Conservation (phyloP, 495 filamentous ascomycete species). For the Hypomontagnella submonticulosa region DNA sequence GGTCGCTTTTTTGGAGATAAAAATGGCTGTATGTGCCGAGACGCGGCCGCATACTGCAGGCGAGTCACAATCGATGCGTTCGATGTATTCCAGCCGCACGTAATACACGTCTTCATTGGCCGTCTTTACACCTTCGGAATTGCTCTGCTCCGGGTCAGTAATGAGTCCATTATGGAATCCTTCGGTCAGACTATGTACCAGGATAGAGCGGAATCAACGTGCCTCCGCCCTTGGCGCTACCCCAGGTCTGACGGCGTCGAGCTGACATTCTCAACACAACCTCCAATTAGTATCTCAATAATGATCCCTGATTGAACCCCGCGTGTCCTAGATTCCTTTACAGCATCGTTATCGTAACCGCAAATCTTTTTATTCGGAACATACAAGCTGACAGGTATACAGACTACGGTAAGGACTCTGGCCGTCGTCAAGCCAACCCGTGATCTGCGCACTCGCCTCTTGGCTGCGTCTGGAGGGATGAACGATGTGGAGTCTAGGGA, state of each 20-base stretch:
- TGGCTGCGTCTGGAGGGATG: slow-evolving; percentile 78
- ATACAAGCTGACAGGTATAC: slow-evolving; percentile 24
- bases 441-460: slow-evolving; percentile 80
- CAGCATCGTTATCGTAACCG: slow-evolving; percentile 2
- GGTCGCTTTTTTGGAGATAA: slow-evolving; percentile 10
- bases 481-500: slow-evolving; percentile 80
- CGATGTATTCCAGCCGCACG: slow-evolving; percentile 28
- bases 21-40: slow-evolving; percentile 10
- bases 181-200: slow-evolving; percentile 27
- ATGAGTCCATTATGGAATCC: slow-evolving; percentile 17
- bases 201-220: slow-evolving; percentile 12
- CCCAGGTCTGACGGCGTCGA: slow-evolving; percentile 31
- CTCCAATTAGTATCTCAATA: slow-evolving; percentile 16
- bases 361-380: slow-evolving; percentile 1
- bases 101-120: slow-evolving; percentile 9
- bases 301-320: slow-evolving; percentile 20
- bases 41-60: slow-evolving; percentile 35
- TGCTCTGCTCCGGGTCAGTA: slow-evolving; percentile 6
- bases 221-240: slow-evolving; percentile 22
- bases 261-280: slow-evolving; percentile 27
- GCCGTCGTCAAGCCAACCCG: slow-evolving; percentile 82
- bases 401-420: slow-evolving; percentile 75
- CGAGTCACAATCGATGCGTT: slow-evolving; percentile 23
- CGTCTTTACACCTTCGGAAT: slow-evolving; percentile 2
- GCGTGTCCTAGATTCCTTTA: background rate